These are phyloP conservation scores for Lichtheimia ornata DNA, from an alignment of 371 early-diverging fungal species.

Conservation along the genomic window DNA sequence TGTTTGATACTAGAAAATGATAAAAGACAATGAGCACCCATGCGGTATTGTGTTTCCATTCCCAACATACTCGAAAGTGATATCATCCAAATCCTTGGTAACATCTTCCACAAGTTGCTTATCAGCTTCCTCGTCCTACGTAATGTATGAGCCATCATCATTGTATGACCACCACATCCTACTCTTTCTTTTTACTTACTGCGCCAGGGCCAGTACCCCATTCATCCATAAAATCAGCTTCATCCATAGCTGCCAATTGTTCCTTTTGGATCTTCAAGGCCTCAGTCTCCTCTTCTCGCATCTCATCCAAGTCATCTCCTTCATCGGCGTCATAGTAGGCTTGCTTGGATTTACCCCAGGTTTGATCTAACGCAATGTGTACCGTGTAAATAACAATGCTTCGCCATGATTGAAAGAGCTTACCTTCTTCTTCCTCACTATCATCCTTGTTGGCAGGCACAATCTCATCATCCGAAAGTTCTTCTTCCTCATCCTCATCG, in stretches of 20 bases:
- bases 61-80: constrained; percentile 45
- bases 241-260: constrained; percentile 75
- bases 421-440: constrained; percentile 50
- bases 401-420: constrained; percentile 6
- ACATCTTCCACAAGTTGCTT: constrained; percentile 53
- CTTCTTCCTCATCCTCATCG: constrained; percentile 44
- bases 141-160: too few relatives aligned
- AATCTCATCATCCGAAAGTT: constrained; percentile 30
- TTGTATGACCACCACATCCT: too few relatives aligned
- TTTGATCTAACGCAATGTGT: constrained; percentile 21
- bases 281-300: constrained; percentile 90
- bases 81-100: constrained; percentile 59
- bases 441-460: constrained; percentile 43
- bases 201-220: constrained; percentile 37
- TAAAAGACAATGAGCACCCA: not conserved
- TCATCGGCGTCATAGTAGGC: constrained; percentile 83
- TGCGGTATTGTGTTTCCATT: not conserved
- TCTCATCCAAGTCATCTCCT: constrained; percentile 71
- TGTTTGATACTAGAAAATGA: constrained; percentile 15
- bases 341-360: constrained; percentile 75
- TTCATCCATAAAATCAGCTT: constrained; percentile 91
- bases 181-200: constrained; percentile 4
- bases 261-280: constrained; percentile 86
- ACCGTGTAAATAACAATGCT: not conserved
- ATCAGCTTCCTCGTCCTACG: constrained; percentile 33